Base-by-base conservation (phyloP, 352 stramenopile genomes). In the Thalassiosira livingstoniorum region DNA sequence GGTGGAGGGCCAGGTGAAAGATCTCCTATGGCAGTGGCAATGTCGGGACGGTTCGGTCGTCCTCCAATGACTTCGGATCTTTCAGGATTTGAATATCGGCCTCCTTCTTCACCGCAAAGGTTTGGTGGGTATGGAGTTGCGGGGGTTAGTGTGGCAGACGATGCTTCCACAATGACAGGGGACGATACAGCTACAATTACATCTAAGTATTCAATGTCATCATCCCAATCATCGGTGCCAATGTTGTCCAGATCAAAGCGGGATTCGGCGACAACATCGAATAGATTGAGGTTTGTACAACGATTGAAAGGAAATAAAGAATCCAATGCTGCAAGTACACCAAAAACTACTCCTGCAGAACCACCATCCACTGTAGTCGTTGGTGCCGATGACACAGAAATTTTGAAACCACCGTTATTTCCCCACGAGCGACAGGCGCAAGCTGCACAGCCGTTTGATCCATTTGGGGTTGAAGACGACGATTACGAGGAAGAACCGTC, bases 1-100 rank as follows among this genome's bases (percentile, higher is more conserved):
- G 77, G 66, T 75, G 18, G 4, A 43, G 58, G 31, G 62, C 3
- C 21, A 13, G 66, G 66, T 29, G 42, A 32, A 29, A 34, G 11
- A 31, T 45, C 25, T n/a, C 31, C n/a, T 21, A 32, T 37, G 13
- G 65, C 34, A 11, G 79, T 80, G 67, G 61, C 72, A 43, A 75
- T 87, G 53, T 82, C 91, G 34, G 85, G 85, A 70, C 62, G 78
- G 31, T 92, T 93, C 78, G 89, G 91, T 34, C 25, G 80, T 7
- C 42, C 32, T 13, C 71, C 69, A 35, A 37, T 29, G 23, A 25
- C 67, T 47, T 83, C 66, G 13, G 68, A 85, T 58, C 55, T 82
- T 3, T 57, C 68, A 18, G 75, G 68, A 21, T 82, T 79, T 64
- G 75, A 87, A 43, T 80, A 78, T 42, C 37, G 70, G 63, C 55